phyloP scores from a whole-genome alignment of 2,329 filamentous ascomycete genomes.

The Penicillium sp. region DNA sequence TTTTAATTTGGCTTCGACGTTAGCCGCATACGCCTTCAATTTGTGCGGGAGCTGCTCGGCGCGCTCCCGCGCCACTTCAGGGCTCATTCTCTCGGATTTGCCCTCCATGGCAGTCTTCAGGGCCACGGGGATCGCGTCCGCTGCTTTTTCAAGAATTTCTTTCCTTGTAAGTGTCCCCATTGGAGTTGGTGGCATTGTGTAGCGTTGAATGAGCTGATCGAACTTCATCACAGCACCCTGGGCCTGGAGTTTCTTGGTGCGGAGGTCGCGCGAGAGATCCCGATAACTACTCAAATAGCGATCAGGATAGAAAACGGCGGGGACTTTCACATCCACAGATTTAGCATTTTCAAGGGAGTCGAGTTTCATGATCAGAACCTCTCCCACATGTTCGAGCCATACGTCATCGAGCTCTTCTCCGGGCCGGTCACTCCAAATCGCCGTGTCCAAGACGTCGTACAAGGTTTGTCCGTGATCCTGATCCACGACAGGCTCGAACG shows the following conservation, averaged over 20 bases:
- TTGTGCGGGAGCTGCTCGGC: conserved; percentile 34
- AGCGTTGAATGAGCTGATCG: conserved; percentile 31
- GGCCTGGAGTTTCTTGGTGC: conserved; percentile 37
- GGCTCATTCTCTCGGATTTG: conserved; percentile 9
- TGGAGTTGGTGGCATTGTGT: conserved; percentile 25
- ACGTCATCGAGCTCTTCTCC: conserved; percentile 44
- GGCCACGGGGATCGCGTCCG: conserved; percentile 29
- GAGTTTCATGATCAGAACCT: conserved; percentile 54
- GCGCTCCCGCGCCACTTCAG: conserved; percentile 21
- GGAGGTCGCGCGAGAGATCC: conserved; percentile 48
- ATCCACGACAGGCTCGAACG: conserved; percentile 41
- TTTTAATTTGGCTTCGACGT: conserved; percentile 43
- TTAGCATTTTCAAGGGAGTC: conserved; percentile 37
- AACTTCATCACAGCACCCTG: conserved; percentile 34
- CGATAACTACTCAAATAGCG: conserved; percentile 57
- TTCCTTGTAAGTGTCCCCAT: conserved; percentile 25
- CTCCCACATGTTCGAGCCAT: conserved; percentile 51
- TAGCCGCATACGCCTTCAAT: conserved; percentile 36
- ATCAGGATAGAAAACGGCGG: conserved; percentile 56
- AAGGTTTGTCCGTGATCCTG: conserved; percentile 44
- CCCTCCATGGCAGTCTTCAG: conserved; percentile 19
- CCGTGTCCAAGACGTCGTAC: conserved; percentile 54
- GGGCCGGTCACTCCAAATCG: conserved; percentile 48
- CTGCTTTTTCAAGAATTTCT: conserved; percentile 38
- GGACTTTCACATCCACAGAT: conserved; percentile 50